These are phyloP conservation scores for Fusarium robinianum DNA, from an alignment of 2,329 filamentous ascomycete species.

Conservation along the genomic window DNA sequence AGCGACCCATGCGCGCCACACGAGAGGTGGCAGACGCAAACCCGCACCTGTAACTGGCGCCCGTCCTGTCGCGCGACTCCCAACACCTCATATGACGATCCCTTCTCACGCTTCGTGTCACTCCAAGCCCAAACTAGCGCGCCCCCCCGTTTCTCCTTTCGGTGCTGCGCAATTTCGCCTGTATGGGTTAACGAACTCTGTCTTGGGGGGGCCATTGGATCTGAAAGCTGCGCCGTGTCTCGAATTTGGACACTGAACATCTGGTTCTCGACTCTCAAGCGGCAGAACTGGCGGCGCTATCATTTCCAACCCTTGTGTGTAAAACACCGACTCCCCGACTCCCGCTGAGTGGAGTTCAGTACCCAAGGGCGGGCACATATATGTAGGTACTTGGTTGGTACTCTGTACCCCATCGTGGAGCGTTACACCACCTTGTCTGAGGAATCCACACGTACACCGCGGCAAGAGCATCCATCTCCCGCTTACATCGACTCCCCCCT, in stretches of 20 bases:
- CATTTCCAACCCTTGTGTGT: conserved; percentile 2
- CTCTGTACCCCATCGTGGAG: too few relatives aligned
- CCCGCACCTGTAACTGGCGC: conserved; percentile 29
- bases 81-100: conserved; percentile 17
- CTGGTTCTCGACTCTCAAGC: conserved; percentile 4
- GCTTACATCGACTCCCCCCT: too few relatives aligned
- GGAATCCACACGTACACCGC: too few relatives aligned
- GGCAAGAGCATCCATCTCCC: too few relatives aligned
- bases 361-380: too few relatives aligned
- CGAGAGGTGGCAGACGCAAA: conserved; percentile 8
- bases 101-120: conserved; percentile 17
- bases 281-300: conserved; percentile 8
- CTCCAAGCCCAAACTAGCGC: conserved; percentile 22
- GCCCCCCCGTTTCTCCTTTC: conserved; percentile 18
- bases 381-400: too few relatives aligned
- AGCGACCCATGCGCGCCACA: conserved; percentile 17
- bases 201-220: conserved; percentile 1
- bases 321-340: too few relatives aligned
- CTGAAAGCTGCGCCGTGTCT: conserved; percentile 2
- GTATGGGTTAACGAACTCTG: conserved; percentile 12
- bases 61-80: conserved; percentile 27
- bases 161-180: conserved; percentile 27
- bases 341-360: too few relatives aligned
- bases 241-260: conserved; percentile 4
- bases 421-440: too few relatives aligned